phyloP scores from a whole-genome alignment of 2,329 filamentous ascomycete genomes.

The Ceratocystis papillata region DNA sequence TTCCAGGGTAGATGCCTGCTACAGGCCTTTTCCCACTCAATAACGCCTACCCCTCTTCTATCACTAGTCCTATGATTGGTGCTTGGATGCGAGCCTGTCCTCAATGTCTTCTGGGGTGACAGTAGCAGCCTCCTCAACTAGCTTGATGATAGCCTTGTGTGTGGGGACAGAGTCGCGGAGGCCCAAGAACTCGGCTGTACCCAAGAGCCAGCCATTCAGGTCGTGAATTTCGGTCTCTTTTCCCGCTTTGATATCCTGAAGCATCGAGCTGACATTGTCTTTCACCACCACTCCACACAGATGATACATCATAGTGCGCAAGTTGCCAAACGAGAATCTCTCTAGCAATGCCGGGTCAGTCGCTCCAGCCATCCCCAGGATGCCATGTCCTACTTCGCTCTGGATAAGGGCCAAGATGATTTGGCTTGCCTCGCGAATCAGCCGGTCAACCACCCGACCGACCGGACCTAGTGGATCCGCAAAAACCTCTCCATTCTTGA shows the following conservation, averaged over 20 bases:
- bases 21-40: neutral
- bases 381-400: conserved; percentile 15
- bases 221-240: conserved; percentile 46
- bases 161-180: conserved; percentile 31
- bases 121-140: conserved; percentile 34
- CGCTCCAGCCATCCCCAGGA: conserved; percentile 22
- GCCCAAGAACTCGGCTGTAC: conserved; percentile 36
- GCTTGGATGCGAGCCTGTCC: conserved; percentile 15
- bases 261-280: conserved; percentile 51
- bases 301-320: conserved; percentile 37
- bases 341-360: conserved; percentile 29
- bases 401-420: conserved; percentile 43
- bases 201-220: conserved; percentile 50
- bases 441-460: conserved; percentile 50
- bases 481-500: conserved; percentile 68
- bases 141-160: conserved; percentile 35
- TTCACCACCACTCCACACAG: conserved; percentile 32
- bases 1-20: conserved; percentile 4
- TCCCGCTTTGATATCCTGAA: conserved; percentile 46
- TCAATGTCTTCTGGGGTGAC: conserved; percentile 19
- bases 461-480: conserved; percentile 39
- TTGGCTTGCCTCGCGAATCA: conserved; percentile 62
- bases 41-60: neutral
- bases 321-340: conserved; percentile 36
- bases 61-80: neutral